Conservation (phyloP, 768 basidiomycete genomes). For the Leccinum variicolor region DNA sequence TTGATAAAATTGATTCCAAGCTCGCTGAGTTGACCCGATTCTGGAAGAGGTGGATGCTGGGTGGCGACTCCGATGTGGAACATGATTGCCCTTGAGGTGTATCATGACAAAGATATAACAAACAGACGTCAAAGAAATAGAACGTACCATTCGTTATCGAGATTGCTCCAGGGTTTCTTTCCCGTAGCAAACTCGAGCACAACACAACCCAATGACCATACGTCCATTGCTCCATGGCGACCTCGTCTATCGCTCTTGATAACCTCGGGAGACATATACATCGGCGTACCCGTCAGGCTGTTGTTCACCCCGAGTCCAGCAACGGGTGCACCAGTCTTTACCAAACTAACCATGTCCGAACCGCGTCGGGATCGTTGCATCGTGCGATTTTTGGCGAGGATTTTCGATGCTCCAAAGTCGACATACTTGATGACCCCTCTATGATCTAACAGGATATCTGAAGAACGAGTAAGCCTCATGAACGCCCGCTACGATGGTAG, state of each 20-base stretch:
- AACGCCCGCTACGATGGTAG: not conserved
- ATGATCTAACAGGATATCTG: constrained; percentile 91
- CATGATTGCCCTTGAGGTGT: constrained; percentile 88
- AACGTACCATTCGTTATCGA: constrained; percentile 95
- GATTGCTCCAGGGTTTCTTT: constrained; percentile 96
- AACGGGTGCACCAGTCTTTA: constrained; percentile 34
- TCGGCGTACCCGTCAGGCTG: constrained; percentile 93
- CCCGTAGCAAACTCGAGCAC: constrained; percentile 96
- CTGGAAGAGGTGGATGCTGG: constrained; percentile 93
- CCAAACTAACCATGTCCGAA: constrained; percentile 36
- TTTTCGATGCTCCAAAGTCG: constrained; percentile 97
- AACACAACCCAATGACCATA: constrained; percentile 98
- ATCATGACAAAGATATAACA: constrained; percentile 3
- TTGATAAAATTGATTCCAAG: constrained; percentile 93
- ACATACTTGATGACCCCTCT: constrained; percentile 93
- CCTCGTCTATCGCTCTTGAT: constrained; percentile 92
- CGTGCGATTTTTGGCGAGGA: constrained; percentile 87
- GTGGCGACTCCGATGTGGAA: constrained; percentile 98
- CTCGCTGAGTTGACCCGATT: constrained; percentile 83
- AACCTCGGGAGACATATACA: constrained; percentile 99
- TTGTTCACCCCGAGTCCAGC: constrained; percentile 61
- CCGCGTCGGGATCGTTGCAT: constrained; percentile 67
- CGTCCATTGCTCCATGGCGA: constrained; percentile 93
- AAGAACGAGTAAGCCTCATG: constrained; percentile 11
- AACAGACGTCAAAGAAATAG: not conserved